Evolutionary conservation across 352 stramenopile species (phyloP).

Genomic region (Halophytophthora batemanensis): DNA sequence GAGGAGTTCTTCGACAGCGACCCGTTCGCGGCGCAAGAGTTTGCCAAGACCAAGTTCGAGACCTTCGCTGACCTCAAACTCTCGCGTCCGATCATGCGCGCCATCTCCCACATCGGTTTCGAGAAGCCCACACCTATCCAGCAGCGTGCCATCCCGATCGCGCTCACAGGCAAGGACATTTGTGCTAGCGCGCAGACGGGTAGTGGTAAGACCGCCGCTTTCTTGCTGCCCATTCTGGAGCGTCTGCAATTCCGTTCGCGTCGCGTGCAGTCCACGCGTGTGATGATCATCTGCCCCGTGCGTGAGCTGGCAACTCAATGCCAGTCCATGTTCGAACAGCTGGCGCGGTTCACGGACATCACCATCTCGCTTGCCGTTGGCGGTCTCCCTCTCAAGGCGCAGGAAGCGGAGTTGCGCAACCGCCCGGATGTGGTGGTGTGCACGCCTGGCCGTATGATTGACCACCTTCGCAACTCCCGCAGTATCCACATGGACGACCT

Average conservation of each 20-base stretch:
- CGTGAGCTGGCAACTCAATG: conserved; percentile 96
- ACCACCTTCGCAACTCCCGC: conserved; percentile 97
- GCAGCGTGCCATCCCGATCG: conserved; percentile 92
- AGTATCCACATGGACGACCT: conserved; percentile 97
- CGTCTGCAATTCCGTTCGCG: conserved; percentile 93
- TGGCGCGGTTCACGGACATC: conserved; percentile 96
- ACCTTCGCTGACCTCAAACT: conserved; percentile 97
- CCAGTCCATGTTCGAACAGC: conserved; percentile 93
- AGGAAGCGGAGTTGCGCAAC: conserved; percentile 95
- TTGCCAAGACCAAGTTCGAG: conserved; percentile 83
- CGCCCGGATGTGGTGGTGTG: conserved; percentile 97
- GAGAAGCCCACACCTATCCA: conserved; percentile 95
- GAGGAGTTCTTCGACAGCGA: conserved; percentile 82
- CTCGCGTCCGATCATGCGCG: conserved; percentile 95
- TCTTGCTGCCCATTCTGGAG: conserved; percentile 97
- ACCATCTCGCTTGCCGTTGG: conserved; percentile 92
- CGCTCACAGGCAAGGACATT: conserved; percentile 95
- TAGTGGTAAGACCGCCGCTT: conserved; percentile 98
- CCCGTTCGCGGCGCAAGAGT: conserved; percentile 71
- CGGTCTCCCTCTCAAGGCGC: conserved; percentile 84
- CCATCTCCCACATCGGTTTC: conserved; percentile 96
- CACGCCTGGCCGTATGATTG: conserved; percentile 97
- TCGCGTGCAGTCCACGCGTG: conserved; percentile 85
- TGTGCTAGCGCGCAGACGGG: conserved; percentile 96
- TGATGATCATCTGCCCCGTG: conserved; percentile 97